A percentile compares a stretch with the other conserved stretches of the same genome.
Conservation (phyloP, 78 protist genomes). For the Protostelium mycophagum region DNA sequence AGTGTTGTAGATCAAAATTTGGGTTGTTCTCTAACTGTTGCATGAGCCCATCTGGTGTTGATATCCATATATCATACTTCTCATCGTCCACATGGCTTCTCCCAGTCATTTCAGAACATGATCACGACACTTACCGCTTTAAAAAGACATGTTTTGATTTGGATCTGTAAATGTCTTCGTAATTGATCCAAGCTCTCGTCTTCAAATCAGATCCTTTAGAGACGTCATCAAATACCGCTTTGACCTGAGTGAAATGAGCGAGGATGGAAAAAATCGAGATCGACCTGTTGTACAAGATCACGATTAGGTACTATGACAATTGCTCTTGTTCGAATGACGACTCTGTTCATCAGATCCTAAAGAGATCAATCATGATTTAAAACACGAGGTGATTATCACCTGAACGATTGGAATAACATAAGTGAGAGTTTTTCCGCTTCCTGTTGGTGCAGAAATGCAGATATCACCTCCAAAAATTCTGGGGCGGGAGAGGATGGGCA, state of each 20-base stretch:
- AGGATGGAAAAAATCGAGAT: neutral
- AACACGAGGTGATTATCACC: neutral
- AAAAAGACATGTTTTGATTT: no score
- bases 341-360: slow-evolving; percentile 22
- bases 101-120: no score
- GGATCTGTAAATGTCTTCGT: no score
- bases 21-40: neutral
- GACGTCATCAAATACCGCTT: neutral
- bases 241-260: neutral
- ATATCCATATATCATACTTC: neutral
- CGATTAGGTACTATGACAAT: slow-evolving; percentile 41
- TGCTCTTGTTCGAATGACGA: slow-evolving; percentile 28
- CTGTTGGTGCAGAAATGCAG: slow-evolving; percentile 81
- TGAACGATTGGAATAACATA: slow-evolving; percentile 85
- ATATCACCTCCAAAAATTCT: slow-evolving; percentile 69
- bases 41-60: neutral
- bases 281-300: slow-evolving; percentile 42
- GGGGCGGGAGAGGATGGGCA: slow-evolving; percentile 25
- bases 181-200: no score
- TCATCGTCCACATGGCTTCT: no score
- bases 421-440: slow-evolving; percentile 89
- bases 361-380: neutral
- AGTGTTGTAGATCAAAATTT: neutral
- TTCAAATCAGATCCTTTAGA: neutral
- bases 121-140: no score